Evolutionary conservation across 2,329 filamentous ascomycete species (phyloP), one percentile per base, ranked within the genome.

Genomic region (Blastomyces silverae): DNA sequence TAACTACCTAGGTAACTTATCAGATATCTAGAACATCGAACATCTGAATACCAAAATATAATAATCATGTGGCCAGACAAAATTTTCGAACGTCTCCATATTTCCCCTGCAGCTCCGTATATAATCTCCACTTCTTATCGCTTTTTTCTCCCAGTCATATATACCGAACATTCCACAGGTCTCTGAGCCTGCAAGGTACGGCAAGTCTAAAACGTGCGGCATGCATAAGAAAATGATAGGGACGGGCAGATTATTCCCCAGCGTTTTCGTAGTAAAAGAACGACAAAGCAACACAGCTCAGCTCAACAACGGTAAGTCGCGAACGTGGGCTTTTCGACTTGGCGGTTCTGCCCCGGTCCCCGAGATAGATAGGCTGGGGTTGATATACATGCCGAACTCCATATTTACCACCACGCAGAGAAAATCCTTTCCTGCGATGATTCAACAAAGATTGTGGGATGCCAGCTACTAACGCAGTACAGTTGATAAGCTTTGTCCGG

Each of bases 1-100:
- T 7, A n/a, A n/a, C n/a, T n/a, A n/a, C n/a, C n/a, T n/a, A n/a
- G n/a, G n/a, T n/a, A n/a, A n/a, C n/a, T n/a, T n/a, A n/a, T n/a
- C n/a, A n/a, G n/a, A n/a, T n/a, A 28, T 31, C n/a, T 25, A 28
- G 22, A 25, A 25, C 11, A 31, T 31, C 50, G 3, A 20, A 46
- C n/a, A n/a, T n/a, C n/a, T n/a, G n/a, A 17, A 17, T 53, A 25
- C 11, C n/a, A 53, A 53, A 25, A 8, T 28, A 31, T n/a, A 6
- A 53, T 53, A 31, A 55, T 55, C 52, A 55, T 55, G 52, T 20
- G 52, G 52, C 3, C 52, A 31, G 52, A 31, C 25, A 55, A 17
- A 55, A 17, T 31, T 55, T 55, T 55, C 13, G 11, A 55, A 17
- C 31, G 11, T 55, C 52, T 31, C 52, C 52, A 55, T 28, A 53